A percentile compares a stretch with the other conserved stretches of the same genome.
phyloP scores from a whole-genome alignment of 805 yeast genomes.

The Suhomyces pyralidae region DNA sequence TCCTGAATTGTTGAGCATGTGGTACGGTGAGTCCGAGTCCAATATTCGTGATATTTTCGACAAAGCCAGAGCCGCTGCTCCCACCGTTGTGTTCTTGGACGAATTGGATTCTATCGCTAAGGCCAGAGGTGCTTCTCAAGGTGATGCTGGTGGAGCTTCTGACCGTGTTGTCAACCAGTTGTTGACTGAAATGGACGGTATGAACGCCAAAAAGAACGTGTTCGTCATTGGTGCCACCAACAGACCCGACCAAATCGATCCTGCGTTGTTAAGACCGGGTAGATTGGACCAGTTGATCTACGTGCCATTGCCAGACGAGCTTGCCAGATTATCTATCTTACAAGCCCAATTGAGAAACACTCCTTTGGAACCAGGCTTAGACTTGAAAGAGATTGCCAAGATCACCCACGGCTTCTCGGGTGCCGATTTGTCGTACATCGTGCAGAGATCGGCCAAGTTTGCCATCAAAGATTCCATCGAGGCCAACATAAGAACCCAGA shows the following conservation, averaged over 20 bases:
- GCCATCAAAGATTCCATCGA: constrained; percentile 98
- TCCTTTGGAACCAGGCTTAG: constrained; percentile 96
- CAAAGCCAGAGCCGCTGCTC: constrained; percentile 99
- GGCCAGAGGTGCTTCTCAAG: constrained; percentile 81
- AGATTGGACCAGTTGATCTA: constrained; percentile 97
- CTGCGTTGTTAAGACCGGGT: constrained; percentile 98
- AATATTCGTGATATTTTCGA: constrained; percentile 97
- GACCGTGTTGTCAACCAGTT: constrained; percentile 96
- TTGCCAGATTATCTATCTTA: constrained; percentile 88
- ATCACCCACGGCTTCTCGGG: constrained; percentile 98
- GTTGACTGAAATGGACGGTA: constrained; percentile 99
- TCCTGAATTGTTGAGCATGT: constrained; percentile 95
- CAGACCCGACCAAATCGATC: constrained; percentile 99
- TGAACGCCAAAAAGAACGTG: constrained; percentile 98
- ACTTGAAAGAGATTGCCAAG: constrained; percentile 82
- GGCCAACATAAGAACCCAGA: constrained; percentile 48
- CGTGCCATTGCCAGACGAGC: constrained; percentile 97
- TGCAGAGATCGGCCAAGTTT: constrained; percentile 97
- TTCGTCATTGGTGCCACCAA: constrained; percentile 99
- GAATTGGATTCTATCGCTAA: constrained; percentile 97
- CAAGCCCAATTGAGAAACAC: constrained; percentile 97
- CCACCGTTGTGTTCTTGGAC: constrained; percentile 97
- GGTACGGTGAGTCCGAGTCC: constrained; percentile 98
- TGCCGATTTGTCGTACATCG: constrained; percentile 97
- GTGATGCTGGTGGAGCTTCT: constrained; percentile 96